Conservation (phyloP, 2,329 filamentous ascomycete species). For the Macrophomina tecta region DNA sequence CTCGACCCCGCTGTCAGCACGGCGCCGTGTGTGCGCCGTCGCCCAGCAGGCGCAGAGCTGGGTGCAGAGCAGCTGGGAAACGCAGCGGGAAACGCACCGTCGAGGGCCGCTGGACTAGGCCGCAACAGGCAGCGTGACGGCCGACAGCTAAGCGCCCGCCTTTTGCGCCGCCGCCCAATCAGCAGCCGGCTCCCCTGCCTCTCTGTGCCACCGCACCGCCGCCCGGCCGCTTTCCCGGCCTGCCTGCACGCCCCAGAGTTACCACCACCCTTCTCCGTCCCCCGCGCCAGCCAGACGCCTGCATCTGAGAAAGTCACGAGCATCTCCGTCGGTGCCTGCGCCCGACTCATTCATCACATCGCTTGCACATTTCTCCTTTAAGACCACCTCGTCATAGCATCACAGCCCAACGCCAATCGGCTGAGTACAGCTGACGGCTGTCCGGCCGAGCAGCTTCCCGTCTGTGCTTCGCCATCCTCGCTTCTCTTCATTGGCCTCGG, state of each 20-base stretch:
- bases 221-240: slow-evolving; percentile 22
- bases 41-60: background rate
- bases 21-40: background rate
- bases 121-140: slow-evolving; percentile 3
- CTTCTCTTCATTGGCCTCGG: slow-evolving; percentile 31
- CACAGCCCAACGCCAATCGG: slow-evolving; percentile 18
- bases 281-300: slow-evolving; percentile 14
- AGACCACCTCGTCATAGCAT: slow-evolving; percentile 16
- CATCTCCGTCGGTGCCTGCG: slow-evolving; percentile 4
- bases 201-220: background rate
- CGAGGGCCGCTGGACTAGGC: background rate
- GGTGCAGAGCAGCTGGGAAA: too few species aligned
- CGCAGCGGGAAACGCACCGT: background rate
- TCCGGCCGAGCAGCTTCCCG: background rate
- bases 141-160: slow-evolving; percentile 14
- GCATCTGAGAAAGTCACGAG: slow-evolving; percentile 17
- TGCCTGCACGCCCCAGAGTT: slow-evolving; percentile 1
- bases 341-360: slow-evolving; percentile 21
- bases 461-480: background rate
- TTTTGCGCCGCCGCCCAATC: slow-evolving; percentile 11
- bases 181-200: background rate
- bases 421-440: background rate
- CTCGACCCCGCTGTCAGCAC: slow-evolving; percentile 8
- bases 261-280: slow-evolving; percentile 7
- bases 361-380: slow-evolving; percentile 15